Percentiles rank a stretch among this genome's conserved stretches.
Conservation (phyloP, 2,329 filamentous ascomycete genomes). For the Beauveria rudraprayagi region DNA sequence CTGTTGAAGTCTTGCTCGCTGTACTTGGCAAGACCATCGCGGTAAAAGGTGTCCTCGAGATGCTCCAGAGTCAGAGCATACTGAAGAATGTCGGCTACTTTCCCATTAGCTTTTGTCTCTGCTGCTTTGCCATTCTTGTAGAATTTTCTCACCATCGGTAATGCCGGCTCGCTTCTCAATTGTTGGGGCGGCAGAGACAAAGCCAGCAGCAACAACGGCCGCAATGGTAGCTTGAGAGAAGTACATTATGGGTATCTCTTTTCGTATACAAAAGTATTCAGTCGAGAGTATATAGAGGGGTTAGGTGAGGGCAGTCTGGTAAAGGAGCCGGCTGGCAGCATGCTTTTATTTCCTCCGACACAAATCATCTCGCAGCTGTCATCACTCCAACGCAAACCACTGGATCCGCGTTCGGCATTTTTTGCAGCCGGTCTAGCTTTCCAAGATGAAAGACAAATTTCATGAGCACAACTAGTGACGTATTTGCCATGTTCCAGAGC, state of each 20-base stretch:
- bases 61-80: conserved; percentile 63
- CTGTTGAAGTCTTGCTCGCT: conserved; percentile 55
- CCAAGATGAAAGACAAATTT: not conserved
- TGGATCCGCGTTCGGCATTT: not conserved
- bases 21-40: conserved; percentile 61
- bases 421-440: not conserved
- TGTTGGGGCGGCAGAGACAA: conserved; percentile 13
- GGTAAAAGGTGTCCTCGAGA: conserved; percentile 66
- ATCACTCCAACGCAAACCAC: not conserved
- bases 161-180: conserved; percentile 13
- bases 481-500: not conserved
- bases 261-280: not conserved
- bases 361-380: too few species aligned
- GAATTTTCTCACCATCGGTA: conserved; percentile 13
- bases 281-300: not conserved
- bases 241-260: conserved; percentile 10
- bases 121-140: not conserved
- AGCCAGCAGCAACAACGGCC: conserved; percentile 12
- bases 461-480: not conserved
- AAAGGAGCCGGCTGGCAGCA: not conserved
- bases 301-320: too few species aligned
- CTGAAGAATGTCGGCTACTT: conserved; percentile 11
- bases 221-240: conserved; percentile 13
- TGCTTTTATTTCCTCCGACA: not conserved
- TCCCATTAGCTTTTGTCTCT: conserved; percentile 12